Evolutionary conservation across 179 eudicot species (phyloP).

Genomic region (Silene coronaria): DNA sequence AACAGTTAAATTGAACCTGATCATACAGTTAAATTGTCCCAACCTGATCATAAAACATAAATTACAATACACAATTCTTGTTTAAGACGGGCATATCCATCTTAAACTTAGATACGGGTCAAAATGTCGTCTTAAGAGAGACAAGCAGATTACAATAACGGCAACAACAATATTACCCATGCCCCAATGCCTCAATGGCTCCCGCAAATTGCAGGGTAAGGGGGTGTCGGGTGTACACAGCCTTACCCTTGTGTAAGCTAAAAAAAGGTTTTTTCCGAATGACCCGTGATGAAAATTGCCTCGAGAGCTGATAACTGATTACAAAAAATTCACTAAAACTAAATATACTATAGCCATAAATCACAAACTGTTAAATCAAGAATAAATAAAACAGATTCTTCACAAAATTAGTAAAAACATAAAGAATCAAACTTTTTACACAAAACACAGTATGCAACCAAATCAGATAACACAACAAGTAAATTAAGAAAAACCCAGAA

Average conservation of each 20-base stretch:
- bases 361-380: not conserved
- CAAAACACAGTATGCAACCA: not conserved
- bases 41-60: not conserved
- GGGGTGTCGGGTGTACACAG: no score
- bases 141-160: no score
- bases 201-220: no score
- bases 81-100: not conserved
- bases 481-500: constrained; percentile 4
- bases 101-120: not conserved
- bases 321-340: no score
- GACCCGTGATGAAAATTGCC: no score
- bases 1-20: not conserved
- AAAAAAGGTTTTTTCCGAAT: no score
- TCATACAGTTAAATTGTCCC: constrained; percentile 1
- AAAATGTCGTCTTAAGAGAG: no score
- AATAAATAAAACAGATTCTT: not conserved
- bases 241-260: no score
- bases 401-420: not conserved
- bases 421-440: not conserved
- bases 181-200: no score
- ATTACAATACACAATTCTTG: not conserved
- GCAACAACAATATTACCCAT: no score
- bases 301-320: no score
- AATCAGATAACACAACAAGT: not conserved
- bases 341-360: not conserved